Conservation (phyloP, 208 protist genomes). For the Acanthamoeba castellanii region DNA sequence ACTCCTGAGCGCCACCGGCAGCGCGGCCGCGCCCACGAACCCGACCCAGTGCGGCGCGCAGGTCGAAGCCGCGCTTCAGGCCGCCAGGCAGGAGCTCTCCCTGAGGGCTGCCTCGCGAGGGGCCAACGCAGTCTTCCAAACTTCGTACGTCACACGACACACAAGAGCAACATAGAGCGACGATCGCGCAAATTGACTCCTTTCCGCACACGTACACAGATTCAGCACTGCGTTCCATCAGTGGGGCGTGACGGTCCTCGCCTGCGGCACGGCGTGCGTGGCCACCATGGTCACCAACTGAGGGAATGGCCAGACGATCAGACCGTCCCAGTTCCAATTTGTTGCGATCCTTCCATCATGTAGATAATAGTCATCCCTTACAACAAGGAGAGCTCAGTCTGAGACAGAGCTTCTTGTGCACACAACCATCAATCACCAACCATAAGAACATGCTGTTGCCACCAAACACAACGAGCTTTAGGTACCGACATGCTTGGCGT, state of each 20-base stretch:
- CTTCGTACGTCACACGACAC: neutral
- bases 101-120: slow-evolving; percentile 10
- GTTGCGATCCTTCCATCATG: neutral
- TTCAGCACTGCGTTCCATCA: slow-evolving; percentile 47
- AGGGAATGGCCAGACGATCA: neutral
- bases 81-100: slow-evolving; percentile 29
- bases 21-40: neutral
- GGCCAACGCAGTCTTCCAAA: slow-evolving; percentile 55
- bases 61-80: slow-evolving; percentile 42
- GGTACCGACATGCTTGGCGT: too few relatives aligned
- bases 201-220: neutral
- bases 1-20: slow-evolving; percentile 43
- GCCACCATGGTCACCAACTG: slow-evolving; percentile 46
- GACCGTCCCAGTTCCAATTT: too few relatives aligned
- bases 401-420: too few relatives aligned
- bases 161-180: too few relatives aligned
- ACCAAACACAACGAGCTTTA: too few relatives aligned
- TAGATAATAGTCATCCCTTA: neutral
- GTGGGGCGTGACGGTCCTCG: slow-evolving; percentile 42
- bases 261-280: slow-evolving; percentile 24
- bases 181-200: too few relatives aligned
- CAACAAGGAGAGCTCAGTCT: too few relatives aligned
- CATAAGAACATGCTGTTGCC: too few relatives aligned
- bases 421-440: too few relatives aligned
- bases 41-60: slow-evolving; percentile 22